Evolutionary conservation across 2,329 filamentous ascomycete genomes (phyloP), one percentile per base, ranked within the genome.

Genomic region (Diaporthe aspalathi): DNA sequence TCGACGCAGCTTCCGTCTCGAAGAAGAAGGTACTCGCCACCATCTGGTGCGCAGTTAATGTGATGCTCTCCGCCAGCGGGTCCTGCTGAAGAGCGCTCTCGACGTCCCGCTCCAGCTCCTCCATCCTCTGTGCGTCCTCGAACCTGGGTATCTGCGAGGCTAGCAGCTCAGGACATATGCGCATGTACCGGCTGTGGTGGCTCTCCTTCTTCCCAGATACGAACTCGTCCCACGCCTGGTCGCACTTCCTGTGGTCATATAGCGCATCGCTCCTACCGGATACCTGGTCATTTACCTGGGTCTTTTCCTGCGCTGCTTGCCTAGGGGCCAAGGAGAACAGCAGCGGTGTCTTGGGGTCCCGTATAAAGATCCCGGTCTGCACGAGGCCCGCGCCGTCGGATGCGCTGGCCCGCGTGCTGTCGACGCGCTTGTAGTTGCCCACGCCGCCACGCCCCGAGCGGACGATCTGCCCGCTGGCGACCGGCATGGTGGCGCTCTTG

Each of bases 21-120:
- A 65, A 65, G 9, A 65, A 65, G 29, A 65, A 65, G 7, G 45
- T 49, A 29, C 60, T 65, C 8, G 60, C 60, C n/a, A 65, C 60
- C 29, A 65, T 5, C 29, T 27, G 60, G 14, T 65, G 60, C 60
- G 60, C 60, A 20, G 29, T 12, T 29, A 65, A 2, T 0, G 27
- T 11, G 5, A 65, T 12, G 14, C 20, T 24, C 2, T 29, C 45
- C 14, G 12, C n/a, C 60, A 65, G 24, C 7, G 35, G 27, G 8
- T 50, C 60, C 8, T 50, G 45, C n/a, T 50, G 60, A 2, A 65
- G 60, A 2, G 60, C 60, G 5, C 29, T 20, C 4, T 65, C 60
- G 3, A 65, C 45, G 11, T 65, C 45, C 8, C 22, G 43, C n/a
- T 50, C 60, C 0, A 65, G 29, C 60, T 65, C 60, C 4, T 50